Evolutionary conservation across 1,284 basidiomycete genomes (phyloP).

Genomic region (Cryptococcus sp.): DNA sequence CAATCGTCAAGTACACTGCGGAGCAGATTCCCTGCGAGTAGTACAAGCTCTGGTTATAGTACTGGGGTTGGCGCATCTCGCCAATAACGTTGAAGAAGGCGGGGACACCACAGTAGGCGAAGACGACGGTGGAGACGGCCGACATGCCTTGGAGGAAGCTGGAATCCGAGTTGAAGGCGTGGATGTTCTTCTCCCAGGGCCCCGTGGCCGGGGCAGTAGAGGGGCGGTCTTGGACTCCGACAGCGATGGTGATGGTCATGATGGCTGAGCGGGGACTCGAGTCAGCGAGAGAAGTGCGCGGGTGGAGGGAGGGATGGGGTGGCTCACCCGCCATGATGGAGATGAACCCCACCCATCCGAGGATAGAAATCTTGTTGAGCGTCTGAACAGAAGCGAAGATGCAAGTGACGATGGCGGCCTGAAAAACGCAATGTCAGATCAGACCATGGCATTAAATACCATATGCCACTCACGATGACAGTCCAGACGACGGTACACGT

Average conservation of each 20-base stretch:
- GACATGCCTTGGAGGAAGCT: slow-evolving; percentile 42
- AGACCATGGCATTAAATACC: too few species aligned
- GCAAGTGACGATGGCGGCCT: slow-evolving; percentile 27
- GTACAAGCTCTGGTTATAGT: slow-evolving; percentile 25
- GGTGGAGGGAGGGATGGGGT: not conserved
- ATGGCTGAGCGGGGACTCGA: slow-evolving; percentile 18
- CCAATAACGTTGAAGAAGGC: slow-evolving; percentile 45
- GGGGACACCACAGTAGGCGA: slow-evolving; percentile 39
- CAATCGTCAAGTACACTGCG: slow-evolving; percentile 39
- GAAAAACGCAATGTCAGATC: not conserved
- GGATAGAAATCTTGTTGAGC: slow-evolving; percentile 43
- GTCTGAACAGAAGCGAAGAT: slow-evolving; percentile 37
- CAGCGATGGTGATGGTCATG: slow-evolving; percentile 47
- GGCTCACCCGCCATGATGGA: slow-evolving; percentile 25
- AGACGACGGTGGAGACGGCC: slow-evolving; percentile 42
- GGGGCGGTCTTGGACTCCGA: slow-evolving; percentile 45
- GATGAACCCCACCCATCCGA: slow-evolving; percentile 43
- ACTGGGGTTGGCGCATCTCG: slow-evolving; percentile 47
- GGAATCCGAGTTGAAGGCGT: slow-evolving; percentile 22
- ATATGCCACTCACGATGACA: slow-evolving; percentile 24
- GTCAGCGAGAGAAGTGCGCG: too few species aligned
- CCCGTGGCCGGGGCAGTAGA: slow-evolving; percentile 24
- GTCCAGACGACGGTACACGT: slow-evolving; percentile 46
- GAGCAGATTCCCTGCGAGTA: slow-evolving; percentile 32
- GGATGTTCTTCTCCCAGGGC: slow-evolving; percentile 34